A percentile compares a stretch with the other conserved stretches of the same genome.
Conservation (phyloP, 2,329 filamentous ascomycete genomes). For the Dothistroma septosporum region DNA sequence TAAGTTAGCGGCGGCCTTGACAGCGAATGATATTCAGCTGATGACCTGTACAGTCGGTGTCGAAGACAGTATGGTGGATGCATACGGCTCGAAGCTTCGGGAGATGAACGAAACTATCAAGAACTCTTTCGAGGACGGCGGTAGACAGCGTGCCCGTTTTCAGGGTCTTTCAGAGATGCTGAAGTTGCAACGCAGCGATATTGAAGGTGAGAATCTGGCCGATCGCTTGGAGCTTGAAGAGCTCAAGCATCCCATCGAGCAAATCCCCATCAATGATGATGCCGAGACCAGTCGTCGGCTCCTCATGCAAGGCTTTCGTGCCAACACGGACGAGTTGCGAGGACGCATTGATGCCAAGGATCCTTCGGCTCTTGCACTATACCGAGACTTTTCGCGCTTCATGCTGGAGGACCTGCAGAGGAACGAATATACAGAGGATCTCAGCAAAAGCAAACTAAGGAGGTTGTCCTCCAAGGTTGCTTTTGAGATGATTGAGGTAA, state of each 20-base stretch:
- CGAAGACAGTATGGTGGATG: slow-evolving; percentile 5
- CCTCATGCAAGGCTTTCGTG: slow-evolving; percentile 4
- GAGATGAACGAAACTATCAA: slow-evolving; percentile 4
- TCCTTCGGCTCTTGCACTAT: slow-evolving; percentile 1
- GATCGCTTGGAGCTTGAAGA: background rate
- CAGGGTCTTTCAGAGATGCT: slow-evolving; percentile 2
- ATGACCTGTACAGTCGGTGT: slow-evolving; percentile 1
- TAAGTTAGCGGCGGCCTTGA: slow-evolving; percentile 2
- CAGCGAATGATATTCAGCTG: background rate
- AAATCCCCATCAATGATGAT: slow-evolving; percentile 3
- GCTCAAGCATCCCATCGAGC: slow-evolving; percentile 2
- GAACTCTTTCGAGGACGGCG: background rate
- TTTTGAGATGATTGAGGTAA: too few relatives aligned
- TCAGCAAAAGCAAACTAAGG: too few relatives aligned
- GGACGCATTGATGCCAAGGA: background rate
- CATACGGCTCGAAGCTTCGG: slow-evolving; percentile 1
- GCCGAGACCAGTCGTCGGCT: slow-evolving; percentile 5
- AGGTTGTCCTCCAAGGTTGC: too few relatives aligned
- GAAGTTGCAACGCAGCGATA: background rate
- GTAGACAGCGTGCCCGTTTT: background rate
- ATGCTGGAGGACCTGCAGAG: slow-evolving; percentile 9
- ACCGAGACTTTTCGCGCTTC: slow-evolving; percentile 7
- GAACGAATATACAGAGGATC: background rate
- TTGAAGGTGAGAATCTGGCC: background rate
- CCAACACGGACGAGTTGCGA: slow-evolving; percentile 1